These are phyloP conservation scores for Acacia pycnantha DNA, from an alignment of 331 rosid species.

Conservation along the genomic window DNA sequence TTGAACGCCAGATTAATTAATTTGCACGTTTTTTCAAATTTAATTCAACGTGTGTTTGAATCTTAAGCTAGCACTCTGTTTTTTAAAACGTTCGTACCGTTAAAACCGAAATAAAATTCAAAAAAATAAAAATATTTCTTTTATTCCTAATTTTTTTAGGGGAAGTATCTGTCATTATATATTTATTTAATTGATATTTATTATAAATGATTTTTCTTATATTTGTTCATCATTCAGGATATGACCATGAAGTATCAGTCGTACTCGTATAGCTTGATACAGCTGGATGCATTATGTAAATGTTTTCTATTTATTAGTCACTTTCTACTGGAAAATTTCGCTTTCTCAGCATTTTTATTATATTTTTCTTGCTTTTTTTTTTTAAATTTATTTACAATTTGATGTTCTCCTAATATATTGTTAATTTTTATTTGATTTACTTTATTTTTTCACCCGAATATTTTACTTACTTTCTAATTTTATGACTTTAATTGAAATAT, in stretches of 20 bases:
- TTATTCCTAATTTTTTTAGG: not conserved
- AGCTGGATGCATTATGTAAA: not conserved
- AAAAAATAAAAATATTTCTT: too few species aligned
- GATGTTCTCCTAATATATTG: not conserved
- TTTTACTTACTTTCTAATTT: not conserved
- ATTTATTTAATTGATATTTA: too few species aligned
- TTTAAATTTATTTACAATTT: not conserved
- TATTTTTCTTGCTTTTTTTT: not conserved
- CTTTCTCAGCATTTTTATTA: not conserved
- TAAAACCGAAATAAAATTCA: too few species aligned
- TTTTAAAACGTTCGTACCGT: not conserved
- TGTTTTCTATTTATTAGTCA: not conserved
- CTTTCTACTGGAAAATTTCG: not conserved
- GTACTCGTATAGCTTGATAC: not conserved
- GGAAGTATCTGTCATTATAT: not conserved
- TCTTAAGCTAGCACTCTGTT: not conserved
- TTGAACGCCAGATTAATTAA: too few species aligned
- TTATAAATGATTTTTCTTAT: not conserved
- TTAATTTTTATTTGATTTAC: not conserved
- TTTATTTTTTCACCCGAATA: not conserved
- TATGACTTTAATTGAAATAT: not conserved
- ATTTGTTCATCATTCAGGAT: not conserved
- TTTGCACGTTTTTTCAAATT: not conserved
- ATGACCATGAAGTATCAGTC: not conserved
- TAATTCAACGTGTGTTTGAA: not conserved